phyloP scores from a whole-genome alignment of 352 stramenopile species.

The Phytophthora sansomeana region DNA sequence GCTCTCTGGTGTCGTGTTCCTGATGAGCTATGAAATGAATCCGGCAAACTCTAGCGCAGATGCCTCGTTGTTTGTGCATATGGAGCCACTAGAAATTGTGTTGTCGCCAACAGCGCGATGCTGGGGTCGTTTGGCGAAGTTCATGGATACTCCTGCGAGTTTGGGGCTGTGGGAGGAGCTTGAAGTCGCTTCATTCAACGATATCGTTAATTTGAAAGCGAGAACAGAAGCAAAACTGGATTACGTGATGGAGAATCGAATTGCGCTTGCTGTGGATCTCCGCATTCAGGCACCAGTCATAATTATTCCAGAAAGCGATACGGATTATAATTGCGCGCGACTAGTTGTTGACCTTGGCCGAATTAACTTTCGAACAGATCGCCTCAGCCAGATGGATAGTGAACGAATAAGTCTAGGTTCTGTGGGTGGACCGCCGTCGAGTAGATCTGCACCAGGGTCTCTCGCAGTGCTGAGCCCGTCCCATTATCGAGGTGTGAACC shows the following conservation, averaged over 20 bases:
- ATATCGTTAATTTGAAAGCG: conserved; percentile 91
- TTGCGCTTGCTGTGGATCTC: conserved; percentile 81
- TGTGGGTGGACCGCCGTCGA: conserved; percentile 37
- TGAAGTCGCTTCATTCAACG: conserved; percentile 90
- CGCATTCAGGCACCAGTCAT: conserved; percentile 89
- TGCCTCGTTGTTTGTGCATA: conserved; percentile 80
- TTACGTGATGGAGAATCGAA: conserved; percentile 89
- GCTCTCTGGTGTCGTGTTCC: conserved; percentile 77
- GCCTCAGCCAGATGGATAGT: conserved; percentile 79
- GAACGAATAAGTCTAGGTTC: conserved; percentile 50
- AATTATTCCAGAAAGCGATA: conserved; percentile 85
- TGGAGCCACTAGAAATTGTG: conserved; percentile 89
- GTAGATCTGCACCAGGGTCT: conserved; percentile 40
- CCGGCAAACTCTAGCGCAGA: conserved; percentile 67
- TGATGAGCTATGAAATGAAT: conserved; percentile 89
- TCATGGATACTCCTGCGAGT: conserved; percentile 79
- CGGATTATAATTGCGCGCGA: conserved; percentile 78
- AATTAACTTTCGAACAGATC: conserved; percentile 87
- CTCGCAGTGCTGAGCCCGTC: conserved; percentile 52
- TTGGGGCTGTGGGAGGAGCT: conserved; percentile 88
- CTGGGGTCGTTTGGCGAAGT: conserved; percentile 78
- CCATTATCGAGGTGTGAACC: conserved; percentile 44
- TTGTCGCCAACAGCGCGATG: conserved; percentile 86
- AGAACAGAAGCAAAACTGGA: conserved; percentile 90
- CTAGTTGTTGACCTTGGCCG: conserved; percentile 86